Evolutionary conservation across 2,329 filamentous ascomycete species (phyloP).

Genomic region (Monilinia fructigena): DNA sequence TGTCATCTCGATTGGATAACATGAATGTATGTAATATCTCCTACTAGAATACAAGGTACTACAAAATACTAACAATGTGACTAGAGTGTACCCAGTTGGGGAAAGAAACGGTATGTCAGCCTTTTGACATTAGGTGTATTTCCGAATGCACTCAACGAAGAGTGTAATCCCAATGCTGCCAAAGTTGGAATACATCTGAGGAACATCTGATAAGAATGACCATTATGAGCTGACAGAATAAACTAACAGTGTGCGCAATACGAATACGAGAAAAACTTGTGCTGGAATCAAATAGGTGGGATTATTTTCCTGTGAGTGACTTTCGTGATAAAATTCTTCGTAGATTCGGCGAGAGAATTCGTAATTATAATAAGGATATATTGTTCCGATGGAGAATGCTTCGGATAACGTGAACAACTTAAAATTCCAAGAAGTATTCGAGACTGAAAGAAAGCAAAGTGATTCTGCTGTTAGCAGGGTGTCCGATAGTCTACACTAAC

Average conservation of each 20-base stretch:
- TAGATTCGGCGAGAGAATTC: neutral
- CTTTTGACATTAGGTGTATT: neutral
- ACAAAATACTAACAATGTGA: neutral
- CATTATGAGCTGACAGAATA: neutral
- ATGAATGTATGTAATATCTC: neutral
- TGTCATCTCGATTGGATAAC: neutral
- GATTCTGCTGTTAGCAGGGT: too few species aligned
- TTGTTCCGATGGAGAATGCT: neutral
- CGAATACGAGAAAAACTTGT: neutral
- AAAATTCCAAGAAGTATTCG: neutral
- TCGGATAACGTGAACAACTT: neutral
- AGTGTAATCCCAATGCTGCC: neutral
- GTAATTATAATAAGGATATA: neutral
- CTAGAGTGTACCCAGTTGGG: neutral
- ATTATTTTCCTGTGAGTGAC: neutral
- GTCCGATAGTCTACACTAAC: too few species aligned
- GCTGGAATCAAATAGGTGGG: neutral
- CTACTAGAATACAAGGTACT: neutral
- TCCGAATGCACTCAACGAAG: neutral
- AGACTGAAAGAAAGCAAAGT: neutral
- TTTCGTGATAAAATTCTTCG: neutral
- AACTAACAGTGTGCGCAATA: neutral
- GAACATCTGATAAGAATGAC: neutral
- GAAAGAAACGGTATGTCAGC: neutral
- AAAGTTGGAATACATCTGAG: neutral